Evolutionary conservation across 305 asterid genomes (phyloP).

Genomic region (Striga hermonthica): DNA sequence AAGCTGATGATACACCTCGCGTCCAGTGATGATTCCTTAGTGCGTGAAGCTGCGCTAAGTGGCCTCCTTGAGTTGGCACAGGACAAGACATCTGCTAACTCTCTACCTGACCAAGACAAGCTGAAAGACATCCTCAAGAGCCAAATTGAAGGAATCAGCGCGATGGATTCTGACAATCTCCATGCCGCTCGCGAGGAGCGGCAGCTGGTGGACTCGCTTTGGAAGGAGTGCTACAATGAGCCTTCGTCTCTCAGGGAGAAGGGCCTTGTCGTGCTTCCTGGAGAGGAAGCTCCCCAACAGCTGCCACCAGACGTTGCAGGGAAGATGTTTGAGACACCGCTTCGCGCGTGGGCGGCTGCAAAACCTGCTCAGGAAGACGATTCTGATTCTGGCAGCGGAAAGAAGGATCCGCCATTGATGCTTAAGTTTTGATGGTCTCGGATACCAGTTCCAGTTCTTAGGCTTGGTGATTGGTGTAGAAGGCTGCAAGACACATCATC

Average conservation of each 20-base stretch:
- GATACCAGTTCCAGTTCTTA: too few species aligned
- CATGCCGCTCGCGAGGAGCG: constrained; percentile 77
- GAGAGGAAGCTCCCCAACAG: constrained; percentile 71
- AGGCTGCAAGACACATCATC: too few species aligned
- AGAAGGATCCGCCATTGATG: too few species aligned
- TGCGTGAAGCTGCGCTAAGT: constrained; percentile 76
- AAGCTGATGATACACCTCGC: constrained; percentile 69
- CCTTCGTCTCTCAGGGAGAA: constrained; percentile 71
- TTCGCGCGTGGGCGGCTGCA: constrained; percentile 84
- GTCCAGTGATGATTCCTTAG: constrained; percentile 61
- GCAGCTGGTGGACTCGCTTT: constrained; percentile 73
- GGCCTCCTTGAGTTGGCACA: constrained; percentile 62
- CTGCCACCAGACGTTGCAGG: constrained; percentile 81
- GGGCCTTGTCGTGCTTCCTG: constrained; percentile 70
- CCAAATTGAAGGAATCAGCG: constrained; percentile 53
- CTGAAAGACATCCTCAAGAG: constrained; percentile 63
- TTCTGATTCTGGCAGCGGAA: too few species aligned
- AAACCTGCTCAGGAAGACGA: too few species aligned
- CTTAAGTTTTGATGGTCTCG: too few species aligned
- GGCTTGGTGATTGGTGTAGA: too few species aligned
- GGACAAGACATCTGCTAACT: too few species aligned
- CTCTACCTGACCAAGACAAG: too few species aligned
- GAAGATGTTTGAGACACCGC: constrained; percentile 66
- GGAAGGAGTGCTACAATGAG: constrained; percentile 57
- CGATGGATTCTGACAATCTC: constrained; percentile 72